Conservation (phyloP, 495 filamentous ascomycete genomes). For the Neurospora sp. region DNA sequence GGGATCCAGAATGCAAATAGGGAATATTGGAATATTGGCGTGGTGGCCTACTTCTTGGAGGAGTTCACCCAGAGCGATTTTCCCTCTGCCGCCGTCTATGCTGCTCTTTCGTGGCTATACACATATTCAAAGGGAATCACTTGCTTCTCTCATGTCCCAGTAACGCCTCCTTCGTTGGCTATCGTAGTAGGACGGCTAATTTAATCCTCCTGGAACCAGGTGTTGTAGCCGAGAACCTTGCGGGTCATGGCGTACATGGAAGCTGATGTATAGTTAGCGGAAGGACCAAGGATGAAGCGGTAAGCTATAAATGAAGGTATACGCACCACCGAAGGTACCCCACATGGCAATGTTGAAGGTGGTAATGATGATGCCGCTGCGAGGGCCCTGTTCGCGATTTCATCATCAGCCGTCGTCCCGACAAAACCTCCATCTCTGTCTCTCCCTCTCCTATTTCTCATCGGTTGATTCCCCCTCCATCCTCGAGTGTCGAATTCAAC, state of each 20-base stretch:
- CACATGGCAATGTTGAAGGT: conserved; percentile 68
- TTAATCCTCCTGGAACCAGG: conserved; percentile 67
- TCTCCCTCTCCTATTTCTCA: background rate
- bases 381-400: conserved; percentile 42
- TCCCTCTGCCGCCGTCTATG: conserved; percentile 3
- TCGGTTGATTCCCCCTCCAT: background rate
- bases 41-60: background rate
- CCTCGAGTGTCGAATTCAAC: conserved; percentile 22
- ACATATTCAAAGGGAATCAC: conserved; percentile 13
- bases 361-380: conserved; percentile 55
- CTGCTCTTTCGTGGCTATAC: conserved; percentile 11
- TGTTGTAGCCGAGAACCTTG: conserved; percentile 68
- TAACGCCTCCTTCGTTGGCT: background rate
- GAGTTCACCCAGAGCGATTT: conserved; percentile 1
- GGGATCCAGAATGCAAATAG: background rate
- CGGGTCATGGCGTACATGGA: conserved; percentile 50
- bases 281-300: conserved; percentile 8
- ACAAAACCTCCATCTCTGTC: background rate
- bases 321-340: conserved; percentile 41
- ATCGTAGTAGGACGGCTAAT: background rate
- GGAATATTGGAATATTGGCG: background rate
- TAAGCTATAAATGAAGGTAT: conserved; percentile 3
- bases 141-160: background rate
- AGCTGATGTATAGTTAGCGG: conserved; percentile 47
- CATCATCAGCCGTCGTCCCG: conserved; percentile 10